Base-by-base conservation (phyloP, 2,329 filamentous ascomycete species). In the Chalaropsis thielavioides region DNA sequence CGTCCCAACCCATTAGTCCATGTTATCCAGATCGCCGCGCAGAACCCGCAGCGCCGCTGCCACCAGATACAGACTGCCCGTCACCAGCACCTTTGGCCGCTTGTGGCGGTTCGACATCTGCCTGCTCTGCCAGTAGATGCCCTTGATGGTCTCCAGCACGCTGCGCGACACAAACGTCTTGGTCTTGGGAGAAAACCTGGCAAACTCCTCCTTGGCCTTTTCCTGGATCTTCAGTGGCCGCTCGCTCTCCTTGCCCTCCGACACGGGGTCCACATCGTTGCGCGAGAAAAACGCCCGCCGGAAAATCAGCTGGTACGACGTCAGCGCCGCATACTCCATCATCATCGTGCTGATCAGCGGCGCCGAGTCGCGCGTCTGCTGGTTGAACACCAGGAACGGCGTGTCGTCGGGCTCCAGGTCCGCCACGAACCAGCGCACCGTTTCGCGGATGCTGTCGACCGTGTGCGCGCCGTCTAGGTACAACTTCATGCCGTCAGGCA, bases 391-490 rank as follows among this genome's bases (percentile, higher is more conserved):
- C 58, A 97, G 76, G 0, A 89, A 77, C 56, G 77, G 74, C 31
- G 69, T 63, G 7, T 72, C 72, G 0, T 68, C 66, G 0, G 68
- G 49, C 7, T 71, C 69, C n/a, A 80, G 71, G 60, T 79, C 76
- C 7, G 75, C 75, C 1, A 82, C 82, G 70, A 92, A 92, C 92
- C 92, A 96, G 69, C 78, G 79, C 2, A 84, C 89, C 11, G 88
- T 88, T 51, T 89, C 81, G 63, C 83, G 80, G 68, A 96, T 84
- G 70, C 90, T 95, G 70, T 96, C 91, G 24, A 85, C 78, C 0
- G 92, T 96, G 72, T 96, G 92, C 1, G 89, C 92, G 2, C 92
- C 90, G 71, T 96, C 92, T 17, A 96, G 83, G 69, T 87, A 85
- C 90, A 92, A 96, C 17, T 79, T 80, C 10, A 89, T 77, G 2